Percentiles rank a stretch among this genome's conserved stretches.
phyloP scores from a whole-genome alignment of 2,329 filamentous ascomycete species.

The Ophiocordyceps unilateralis region DNA sequence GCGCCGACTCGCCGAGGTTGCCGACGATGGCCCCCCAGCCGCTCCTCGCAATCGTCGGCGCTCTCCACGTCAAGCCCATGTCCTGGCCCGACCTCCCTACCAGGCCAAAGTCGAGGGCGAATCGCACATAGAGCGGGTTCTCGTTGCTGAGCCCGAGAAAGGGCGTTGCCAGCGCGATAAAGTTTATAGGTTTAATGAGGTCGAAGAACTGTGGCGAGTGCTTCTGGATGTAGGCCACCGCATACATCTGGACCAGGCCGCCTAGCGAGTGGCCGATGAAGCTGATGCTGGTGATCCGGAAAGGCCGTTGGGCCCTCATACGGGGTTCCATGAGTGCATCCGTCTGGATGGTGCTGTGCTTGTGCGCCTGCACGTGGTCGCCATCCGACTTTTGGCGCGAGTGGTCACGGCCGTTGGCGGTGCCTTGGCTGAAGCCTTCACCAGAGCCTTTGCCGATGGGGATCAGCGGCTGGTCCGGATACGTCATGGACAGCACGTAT shows the following conservation, averaged over 20 bases:
- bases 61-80: constrained; percentile 82
- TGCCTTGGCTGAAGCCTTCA: constrained; percentile 22
- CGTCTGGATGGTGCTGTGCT: constrained; percentile 42
- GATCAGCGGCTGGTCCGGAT: constrained; percentile 80
- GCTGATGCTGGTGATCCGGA: constrained; percentile 84
- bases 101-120: constrained; percentile 87
- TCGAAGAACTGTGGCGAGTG: constrained; percentile 86
- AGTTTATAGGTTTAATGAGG: constrained; percentile 73
- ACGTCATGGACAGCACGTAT: constrained; percentile 77
- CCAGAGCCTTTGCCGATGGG: constrained; percentile 39
- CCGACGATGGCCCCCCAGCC: constrained; percentile 81
- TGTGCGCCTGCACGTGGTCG: constrained; percentile 23
- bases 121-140: constrained; percentile 93
- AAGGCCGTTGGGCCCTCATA: constrained; percentile 34
- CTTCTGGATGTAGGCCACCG: constrained; percentile 90
- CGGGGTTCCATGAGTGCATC: constrained; percentile 36
- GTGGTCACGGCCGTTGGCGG: constrained; percentile 20
- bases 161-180: constrained; percentile 72
- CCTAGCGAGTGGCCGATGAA: constrained; percentile 88
- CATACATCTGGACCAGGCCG: constrained; percentile 81
- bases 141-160: constrained; percentile 90
- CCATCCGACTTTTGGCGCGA: constrained; percentile 17
- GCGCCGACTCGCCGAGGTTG: constrained; percentile 54
- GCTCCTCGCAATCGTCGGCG: constrained; percentile 67
- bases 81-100: constrained; percentile 95